Conservation (phyloP, 176 grass and related monocot genomes). For the Canna indica region DNA sequence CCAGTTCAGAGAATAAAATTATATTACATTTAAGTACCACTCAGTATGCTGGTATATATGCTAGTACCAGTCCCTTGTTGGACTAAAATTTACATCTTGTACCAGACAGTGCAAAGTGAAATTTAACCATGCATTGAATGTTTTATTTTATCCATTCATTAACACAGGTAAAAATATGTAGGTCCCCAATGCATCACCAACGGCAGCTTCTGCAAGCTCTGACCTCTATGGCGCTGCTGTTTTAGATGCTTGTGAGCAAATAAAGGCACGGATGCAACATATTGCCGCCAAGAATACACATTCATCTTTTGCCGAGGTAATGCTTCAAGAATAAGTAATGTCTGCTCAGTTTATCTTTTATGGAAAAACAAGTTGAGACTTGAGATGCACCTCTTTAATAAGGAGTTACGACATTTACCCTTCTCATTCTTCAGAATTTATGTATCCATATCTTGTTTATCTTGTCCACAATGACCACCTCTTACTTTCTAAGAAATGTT, state of each 20-base stretch:
- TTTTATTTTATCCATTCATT: neutral
- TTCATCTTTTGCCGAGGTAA: conserved; percentile 84
- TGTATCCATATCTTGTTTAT: too few relatives aligned
- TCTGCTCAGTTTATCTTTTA: neutral
- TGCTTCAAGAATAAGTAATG: neutral
- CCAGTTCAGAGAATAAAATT: too few relatives aligned
- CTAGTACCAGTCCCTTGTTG: too few relatives aligned
- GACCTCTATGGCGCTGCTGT: conserved; percentile 95
- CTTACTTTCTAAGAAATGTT: neutral
- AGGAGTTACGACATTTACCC: neutral
- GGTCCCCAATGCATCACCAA: conserved; percentile 92
- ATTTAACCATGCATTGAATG: neutral
- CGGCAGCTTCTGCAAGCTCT: conserved; percentile 90
- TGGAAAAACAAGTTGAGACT: neutral
- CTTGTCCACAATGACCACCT: too few relatives aligned
- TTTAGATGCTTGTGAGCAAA: conserved; percentile 91
- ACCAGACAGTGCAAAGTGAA: neutral
- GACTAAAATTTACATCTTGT: neutral
- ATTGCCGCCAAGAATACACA: conserved; percentile 49
- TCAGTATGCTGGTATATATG: too few relatives aligned
- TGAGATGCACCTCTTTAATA: neutral
- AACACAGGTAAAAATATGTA: conserved; percentile 31
- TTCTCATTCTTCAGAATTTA: too few relatives aligned
- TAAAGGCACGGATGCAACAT: conserved; percentile 81
- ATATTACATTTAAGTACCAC: too few relatives aligned